Conservation (phyloP, 2,329 filamentous ascomycete genomes). For the Aspergillus thermomutatus region DNA sequence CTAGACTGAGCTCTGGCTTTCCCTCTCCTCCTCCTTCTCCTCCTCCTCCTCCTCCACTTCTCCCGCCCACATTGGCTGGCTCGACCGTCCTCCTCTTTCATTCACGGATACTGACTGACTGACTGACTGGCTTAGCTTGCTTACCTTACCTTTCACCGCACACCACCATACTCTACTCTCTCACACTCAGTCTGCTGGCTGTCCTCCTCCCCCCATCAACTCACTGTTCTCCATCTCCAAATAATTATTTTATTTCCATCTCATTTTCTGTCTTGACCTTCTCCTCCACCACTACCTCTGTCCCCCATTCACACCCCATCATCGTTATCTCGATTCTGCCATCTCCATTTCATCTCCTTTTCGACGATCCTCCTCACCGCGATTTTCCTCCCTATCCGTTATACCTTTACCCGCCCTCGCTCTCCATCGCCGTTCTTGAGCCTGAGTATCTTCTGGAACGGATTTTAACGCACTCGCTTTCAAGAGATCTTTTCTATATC, state of each 20-base stretch:
- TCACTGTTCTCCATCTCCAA: conserved; percentile 5
- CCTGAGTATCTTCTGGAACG: background rate
- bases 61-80: conserved; percentile 24
- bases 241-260: conserved; percentile 3
- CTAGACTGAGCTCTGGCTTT: conserved; percentile 10
- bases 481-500: conserved; percentile 11
- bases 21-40: conserved; percentile 14
- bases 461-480: conserved; percentile 8
- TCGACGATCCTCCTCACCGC: conserved; percentile 4
- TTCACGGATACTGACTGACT: too few species aligned
- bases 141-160: background rate
- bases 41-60: conserved; percentile 24
- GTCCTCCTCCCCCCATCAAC: background rate
- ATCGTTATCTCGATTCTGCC: background rate
- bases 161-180: background rate
- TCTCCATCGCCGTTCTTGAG: conserved; percentile 15
- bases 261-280: conserved; percentile 4
- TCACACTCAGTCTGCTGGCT: background rate
- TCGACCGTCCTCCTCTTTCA: conserved; percentile 6
- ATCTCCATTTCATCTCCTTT: background rate
- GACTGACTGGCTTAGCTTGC: too few species aligned
- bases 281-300: conserved; percentile 2
- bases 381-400: conserved; percentile 12
- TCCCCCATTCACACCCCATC: conserved; percentile 3
- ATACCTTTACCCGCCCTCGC: conserved; percentile 8